Base-by-base conservation (phyloP, 106 monocot species). In the Iris macrosiphon region DNA sequence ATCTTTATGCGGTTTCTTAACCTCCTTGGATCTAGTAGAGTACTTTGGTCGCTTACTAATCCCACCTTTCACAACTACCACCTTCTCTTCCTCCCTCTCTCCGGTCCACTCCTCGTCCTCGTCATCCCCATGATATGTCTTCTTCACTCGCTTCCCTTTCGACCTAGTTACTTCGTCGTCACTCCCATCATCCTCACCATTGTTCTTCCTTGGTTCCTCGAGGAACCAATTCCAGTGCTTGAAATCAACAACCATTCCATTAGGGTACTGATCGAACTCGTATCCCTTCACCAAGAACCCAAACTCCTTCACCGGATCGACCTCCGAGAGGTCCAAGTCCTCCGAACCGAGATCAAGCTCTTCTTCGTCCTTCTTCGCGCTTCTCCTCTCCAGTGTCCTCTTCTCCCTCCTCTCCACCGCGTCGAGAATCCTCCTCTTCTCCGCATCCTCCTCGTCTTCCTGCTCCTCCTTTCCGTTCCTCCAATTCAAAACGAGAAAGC, bases 51-150 rank as follows among this genome's bases (percentile, higher is more conserved):
- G 55, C 63, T 76, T 77, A 4, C 23, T 19, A 57, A 38, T 66
- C 31, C 54, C 25, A 26, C 27, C 14, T 54, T 67, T 68, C 24
- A 48, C 31, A 16, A 37, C 47, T 10, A 39, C 2, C 27, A 28
- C 62, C 11, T 58, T 63, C 20, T 66, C 58, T 24, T 78, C 74
- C 7, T 67, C 74, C 31, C 62, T 63, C 30, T 78, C 62, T 22
- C 33, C 66, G 21, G 40, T 70, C 83, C 83, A 83, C 6, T 83
- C 78, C 14, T 78, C 73, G 32, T 76, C 54, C 11, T 55, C 52
- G n/a, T 59, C 40, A 27, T 44, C 65, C 8, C 33, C 52, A n/a
- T 31, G n/a, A n/a, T n/a, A 20, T 52, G 40, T 64, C 20, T 23
- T 65, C 21, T 65, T 65, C 44, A 23, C 40, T 19, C 30, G 27